Evolutionary conservation across 805 yeast genomes (phyloP).

Genomic region (Myxozyma melibiosi): DNA sequence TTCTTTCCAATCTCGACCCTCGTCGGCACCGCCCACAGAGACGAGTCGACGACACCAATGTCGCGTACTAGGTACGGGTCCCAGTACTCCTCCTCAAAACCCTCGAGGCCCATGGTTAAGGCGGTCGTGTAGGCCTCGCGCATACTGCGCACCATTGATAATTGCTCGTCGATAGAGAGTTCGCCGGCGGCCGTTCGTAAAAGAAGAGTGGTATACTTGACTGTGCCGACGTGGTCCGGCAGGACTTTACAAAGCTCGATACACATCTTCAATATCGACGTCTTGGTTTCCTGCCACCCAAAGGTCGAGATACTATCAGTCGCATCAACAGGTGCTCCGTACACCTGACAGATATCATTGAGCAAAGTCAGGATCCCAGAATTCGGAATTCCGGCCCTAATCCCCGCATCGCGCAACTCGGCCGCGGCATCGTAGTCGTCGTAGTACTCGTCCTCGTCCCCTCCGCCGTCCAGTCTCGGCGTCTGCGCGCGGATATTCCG

Average conservation of each 20-base stretch:
- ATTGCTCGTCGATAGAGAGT: slow-evolving; percentile 26
- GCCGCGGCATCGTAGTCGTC: background rate
- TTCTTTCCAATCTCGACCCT: background rate
- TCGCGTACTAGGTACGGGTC: slow-evolving; percentile 68
- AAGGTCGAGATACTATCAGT: slow-evolving; percentile 33
- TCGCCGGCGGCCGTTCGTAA: slow-evolving; percentile 23
- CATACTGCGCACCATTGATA: slow-evolving; percentile 17
- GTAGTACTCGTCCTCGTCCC: background rate
- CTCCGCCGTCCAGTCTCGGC: background rate
- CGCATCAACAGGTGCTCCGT: slow-evolving; percentile 48
- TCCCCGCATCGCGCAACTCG: background rate
- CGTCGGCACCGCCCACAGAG: slow-evolving; percentile 30
- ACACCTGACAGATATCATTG: slow-evolving; percentile 53
- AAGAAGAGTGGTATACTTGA: slow-evolving; percentile 34
- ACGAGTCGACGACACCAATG: slow-evolving; percentile 43
- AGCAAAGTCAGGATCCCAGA: slow-evolving; percentile 49
- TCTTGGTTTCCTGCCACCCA: slow-evolving; percentile 61
- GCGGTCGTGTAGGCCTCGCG: slow-evolving; percentile 19
- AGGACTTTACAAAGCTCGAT: slow-evolving; percentile 57
- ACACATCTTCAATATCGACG: slow-evolving; percentile 56
- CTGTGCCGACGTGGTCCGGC: slow-evolving; percentile 49
- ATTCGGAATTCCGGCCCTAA: slow-evolving; percentile 22
- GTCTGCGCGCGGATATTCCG: background rate
- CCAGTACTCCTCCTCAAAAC: slow-evolving; percentile 56
- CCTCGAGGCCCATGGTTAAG: slow-evolving; percentile 25